These are phyloP conservation scores for Ettlia oleoabundans DNA, from an alignment of 139 green algal species.

Conservation along the genomic window DNA sequence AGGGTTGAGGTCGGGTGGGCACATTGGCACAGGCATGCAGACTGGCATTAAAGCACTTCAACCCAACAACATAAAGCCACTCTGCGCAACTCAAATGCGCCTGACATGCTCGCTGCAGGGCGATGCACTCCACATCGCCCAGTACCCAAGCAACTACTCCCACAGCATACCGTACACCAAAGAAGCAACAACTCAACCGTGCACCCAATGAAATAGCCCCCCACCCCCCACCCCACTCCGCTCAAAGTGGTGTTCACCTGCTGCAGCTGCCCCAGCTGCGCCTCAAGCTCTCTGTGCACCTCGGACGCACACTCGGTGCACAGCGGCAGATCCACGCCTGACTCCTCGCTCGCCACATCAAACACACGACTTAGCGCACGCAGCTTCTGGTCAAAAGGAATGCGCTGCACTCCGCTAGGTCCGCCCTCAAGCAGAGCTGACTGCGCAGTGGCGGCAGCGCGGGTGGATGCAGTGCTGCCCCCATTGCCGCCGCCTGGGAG, in stretches of 20 bases:
- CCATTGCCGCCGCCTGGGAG: slow-evolving; percentile 6
- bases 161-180: too few species aligned
- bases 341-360: slow-evolving; percentile 69
- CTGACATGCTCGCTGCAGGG: too few species aligned
- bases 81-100: too few species aligned
- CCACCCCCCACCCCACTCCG: not conserved
- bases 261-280: slow-evolving; percentile 66
- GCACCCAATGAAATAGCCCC: too few species aligned
- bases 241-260: slow-evolving; percentile 52
- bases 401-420: not conserved
- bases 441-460: slow-evolving; percentile 24
- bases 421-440: not conserved
- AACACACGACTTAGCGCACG: slow-evolving; percentile 62
- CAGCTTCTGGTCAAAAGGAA: slow-evolving; percentile 67
- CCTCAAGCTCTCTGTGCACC: slow-evolving; percentile 80
- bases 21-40: too few species aligned
- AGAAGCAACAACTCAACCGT: too few species aligned
- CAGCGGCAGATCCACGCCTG: slow-evolving; percentile 80
- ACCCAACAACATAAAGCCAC: too few species aligned
- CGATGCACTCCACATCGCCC: too few species aligned
- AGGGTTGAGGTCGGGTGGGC: too few species aligned
- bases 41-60: too few species aligned
- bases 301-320: slow-evolving; percentile 85
- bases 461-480: slow-evolving; percentile 16
- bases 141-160: too few species aligned